Evolutionary conservation across 106 monocot species (phyloP).

Genomic region (Acorus gramineus): DNA sequence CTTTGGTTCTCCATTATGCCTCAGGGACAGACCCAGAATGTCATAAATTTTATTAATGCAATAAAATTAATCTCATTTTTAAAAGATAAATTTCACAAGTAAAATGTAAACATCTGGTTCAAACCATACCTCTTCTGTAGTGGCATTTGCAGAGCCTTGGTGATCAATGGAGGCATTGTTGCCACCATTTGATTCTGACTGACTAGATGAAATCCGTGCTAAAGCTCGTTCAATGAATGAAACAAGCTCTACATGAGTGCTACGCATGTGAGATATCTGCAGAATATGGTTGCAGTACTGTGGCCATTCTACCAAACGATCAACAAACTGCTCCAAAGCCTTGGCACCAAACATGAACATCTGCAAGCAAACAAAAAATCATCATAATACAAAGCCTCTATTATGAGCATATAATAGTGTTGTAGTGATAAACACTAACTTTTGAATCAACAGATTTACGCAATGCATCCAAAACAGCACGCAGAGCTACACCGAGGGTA

Average conservation of each 20-base stretch:
- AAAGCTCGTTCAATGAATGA: slow-evolving; percentile 23
- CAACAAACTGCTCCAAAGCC: slow-evolving; percentile 27
- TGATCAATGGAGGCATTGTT: not conserved
- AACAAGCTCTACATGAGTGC: slow-evolving; percentile 19
- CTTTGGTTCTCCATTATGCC: too few relatives aligned
- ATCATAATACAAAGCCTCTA: too few relatives aligned
- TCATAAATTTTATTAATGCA: too few relatives aligned
- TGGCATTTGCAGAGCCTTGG: slow-evolving; percentile 5
- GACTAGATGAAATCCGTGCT: slow-evolving; percentile 24
- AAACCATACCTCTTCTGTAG: slow-evolving; percentile 18
- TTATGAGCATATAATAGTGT: too few relatives aligned
- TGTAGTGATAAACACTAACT: slow-evolving; percentile 17
- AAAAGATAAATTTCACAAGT: too few relatives aligned
- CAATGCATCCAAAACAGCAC: slow-evolving; percentile 88
- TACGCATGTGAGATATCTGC: slow-evolving; percentile 27
- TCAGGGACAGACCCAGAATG: too few relatives aligned
- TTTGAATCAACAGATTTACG: slow-evolving; percentile 95
- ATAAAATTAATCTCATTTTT: too few relatives aligned
- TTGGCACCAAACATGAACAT: slow-evolving; percentile 32
- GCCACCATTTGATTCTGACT: slow-evolving; percentile 15
- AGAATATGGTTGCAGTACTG: slow-evolving; percentile 33
- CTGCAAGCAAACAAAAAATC: slow-evolving; percentile 4
- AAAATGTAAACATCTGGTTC: too few relatives aligned
- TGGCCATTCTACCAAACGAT: slow-evolving; percentile 28
- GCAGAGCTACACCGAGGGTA: slow-evolving; percentile 79